phyloP scores from a whole-genome alignment of 129 eudicot species.

The Sambucus nigra region DNA sequence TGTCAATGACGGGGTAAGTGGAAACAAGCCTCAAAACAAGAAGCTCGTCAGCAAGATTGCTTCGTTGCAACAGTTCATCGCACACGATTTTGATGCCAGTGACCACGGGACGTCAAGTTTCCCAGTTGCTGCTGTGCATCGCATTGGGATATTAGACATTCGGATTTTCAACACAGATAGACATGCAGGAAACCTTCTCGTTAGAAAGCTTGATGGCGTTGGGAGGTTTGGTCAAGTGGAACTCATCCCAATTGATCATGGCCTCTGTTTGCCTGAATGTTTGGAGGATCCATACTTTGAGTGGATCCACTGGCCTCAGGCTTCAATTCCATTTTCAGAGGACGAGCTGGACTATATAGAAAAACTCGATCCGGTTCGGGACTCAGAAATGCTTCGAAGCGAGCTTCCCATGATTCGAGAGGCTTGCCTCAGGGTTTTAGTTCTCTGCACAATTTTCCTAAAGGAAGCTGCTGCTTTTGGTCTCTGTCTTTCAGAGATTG shows the following conservation, averaged over 20 bases:
- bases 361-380: slow-evolving; percentile 59
- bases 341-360: slow-evolving; percentile 82
- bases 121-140: slow-evolving; percentile 87
- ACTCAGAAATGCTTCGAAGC: slow-evolving; percentile 49
- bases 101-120: slow-evolving; percentile 91
- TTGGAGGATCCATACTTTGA: slow-evolving; percentile 94
- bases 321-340: slow-evolving; percentile 91
- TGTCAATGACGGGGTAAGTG: slow-evolving; percentile 65
- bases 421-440: slow-evolving; percentile 77
- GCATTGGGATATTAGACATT: slow-evolving; percentile 85
- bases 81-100: slow-evolving; percentile 94
- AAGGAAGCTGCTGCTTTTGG: slow-evolving; percentile 73
- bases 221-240: slow-evolving; percentile 78
- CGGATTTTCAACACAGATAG: slow-evolving; percentile 91
- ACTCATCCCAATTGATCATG: slow-evolving; percentile 89
- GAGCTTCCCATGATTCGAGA: slow-evolving; percentile 95
- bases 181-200: slow-evolving; percentile 81
- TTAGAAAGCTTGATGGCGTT: slow-evolving; percentile 48
- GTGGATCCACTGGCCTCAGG: slow-evolving; percentile 99
- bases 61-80: slow-evolving; percentile 70
- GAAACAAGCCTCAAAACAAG: slow-evolving; percentile 34
- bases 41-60: slow-evolving; percentile 77
- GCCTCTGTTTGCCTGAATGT: slow-evolving; percentile 85
- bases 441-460: slow-evolving; percentile 74
- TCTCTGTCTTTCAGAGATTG: slow-evolving; percentile 81